Percentiles rank a stretch among this genome's conserved stretches.
Evolutionary conservation across 2,329 filamentous ascomycete species (phyloP).

Genomic region (Waltergamsia citrina): DNA sequence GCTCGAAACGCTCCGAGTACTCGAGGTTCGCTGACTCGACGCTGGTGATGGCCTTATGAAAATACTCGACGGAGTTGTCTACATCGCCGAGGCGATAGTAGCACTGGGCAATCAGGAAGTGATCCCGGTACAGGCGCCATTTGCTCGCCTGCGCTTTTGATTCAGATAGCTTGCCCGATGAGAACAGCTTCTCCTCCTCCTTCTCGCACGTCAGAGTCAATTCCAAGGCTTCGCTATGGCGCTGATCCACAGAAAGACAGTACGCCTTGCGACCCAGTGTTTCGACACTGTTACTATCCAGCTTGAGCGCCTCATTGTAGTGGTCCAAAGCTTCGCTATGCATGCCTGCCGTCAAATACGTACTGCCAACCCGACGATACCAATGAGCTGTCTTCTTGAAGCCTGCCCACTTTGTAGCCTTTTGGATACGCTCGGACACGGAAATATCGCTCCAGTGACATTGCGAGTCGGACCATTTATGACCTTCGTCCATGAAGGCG

Average conservation of each 20-base stretch:
- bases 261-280: slow-evolving; percentile 29
- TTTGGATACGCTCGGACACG: slow-evolving; percentile 21
- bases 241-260: slow-evolving; percentile 24
- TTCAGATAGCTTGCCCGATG: slow-evolving; percentile 12
- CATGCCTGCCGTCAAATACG: slow-evolving; percentile 25
- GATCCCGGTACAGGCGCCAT: slow-evolving; percentile 31
- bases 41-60: slow-evolving; percentile 22
- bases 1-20: slow-evolving; percentile 22
- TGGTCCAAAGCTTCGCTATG: slow-evolving; percentile 22
- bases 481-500: slow-evolving; percentile 26
- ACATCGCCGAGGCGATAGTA: slow-evolving; percentile 20
- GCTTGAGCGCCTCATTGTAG: slow-evolving; percentile 23
- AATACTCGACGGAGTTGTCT: slow-evolving; percentile 23
- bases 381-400: slow-evolving; percentile 24
- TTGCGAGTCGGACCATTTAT: slow-evolving; percentile 24
- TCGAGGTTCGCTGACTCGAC: slow-evolving; percentile 14
- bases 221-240: slow-evolving; percentile 23
- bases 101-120: slow-evolving; percentile 25
- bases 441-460: slow-evolving; percentile 24
- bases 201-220: slow-evolving; percentile 24
- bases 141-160: slow-evolving; percentile 16
- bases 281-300: slow-evolving; percentile 26
- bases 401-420: slow-evolving; percentile 25
- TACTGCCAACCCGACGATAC: slow-evolving; percentile 28
- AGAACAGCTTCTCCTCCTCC: slow-evolving; percentile 20